Conservation (phyloP, 2,329 filamentous ascomycete species). For the Aspergillus versicolor region DNA sequence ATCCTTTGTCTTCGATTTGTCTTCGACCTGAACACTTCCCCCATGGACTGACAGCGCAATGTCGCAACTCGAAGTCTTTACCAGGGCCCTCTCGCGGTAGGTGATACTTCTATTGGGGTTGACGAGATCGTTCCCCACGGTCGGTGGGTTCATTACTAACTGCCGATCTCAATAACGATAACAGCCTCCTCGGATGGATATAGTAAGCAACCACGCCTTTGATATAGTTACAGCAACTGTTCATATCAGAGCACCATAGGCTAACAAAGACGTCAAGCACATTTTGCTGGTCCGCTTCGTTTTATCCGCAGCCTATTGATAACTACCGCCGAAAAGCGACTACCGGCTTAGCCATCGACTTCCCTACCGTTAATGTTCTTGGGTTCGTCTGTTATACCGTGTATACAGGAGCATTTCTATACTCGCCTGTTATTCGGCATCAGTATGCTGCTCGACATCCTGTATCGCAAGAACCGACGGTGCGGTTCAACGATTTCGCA, state of each 20-base stretch:
- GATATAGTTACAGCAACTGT: background rate
- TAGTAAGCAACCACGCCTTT: slow-evolving; percentile 50
- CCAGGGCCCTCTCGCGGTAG: slow-evolving; percentile 45
- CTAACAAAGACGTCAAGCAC: slow-evolving; percentile 42
- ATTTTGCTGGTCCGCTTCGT: slow-evolving; percentile 78
- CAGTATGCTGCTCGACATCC: slow-evolving; percentile 84
- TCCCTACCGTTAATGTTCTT: slow-evolving; percentile 69
- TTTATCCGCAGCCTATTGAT: slow-evolving; percentile 85
- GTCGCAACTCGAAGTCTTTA: slow-evolving; percentile 36
- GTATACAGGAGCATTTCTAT: slow-evolving; percentile 74
- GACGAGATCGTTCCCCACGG: background rate
- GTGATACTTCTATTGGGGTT: slow-evolving; percentile 9
- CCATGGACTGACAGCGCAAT: slow-evolving; percentile 18
- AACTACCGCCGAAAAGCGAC: slow-evolving; percentile 78
- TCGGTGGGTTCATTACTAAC: slow-evolving; percentile 18
- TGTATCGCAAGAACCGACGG: slow-evolving; percentile 72
- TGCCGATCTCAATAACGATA: slow-evolving; percentile 23
- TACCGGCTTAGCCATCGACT: slow-evolving; percentile 81
- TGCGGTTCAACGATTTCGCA: slow-evolving; percentile 83
- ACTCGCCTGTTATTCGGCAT: slow-evolving; percentile 70
- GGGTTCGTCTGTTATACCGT: slow-evolving; percentile 68
- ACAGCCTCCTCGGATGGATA: slow-evolving; percentile 69
- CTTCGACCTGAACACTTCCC: background rate
- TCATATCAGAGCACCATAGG: background rate
- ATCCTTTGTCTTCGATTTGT: background rate